Evolutionary conservation across 106 monocot genomes (phyloP).

Genomic region (Apostasia shenzhenica): DNA sequence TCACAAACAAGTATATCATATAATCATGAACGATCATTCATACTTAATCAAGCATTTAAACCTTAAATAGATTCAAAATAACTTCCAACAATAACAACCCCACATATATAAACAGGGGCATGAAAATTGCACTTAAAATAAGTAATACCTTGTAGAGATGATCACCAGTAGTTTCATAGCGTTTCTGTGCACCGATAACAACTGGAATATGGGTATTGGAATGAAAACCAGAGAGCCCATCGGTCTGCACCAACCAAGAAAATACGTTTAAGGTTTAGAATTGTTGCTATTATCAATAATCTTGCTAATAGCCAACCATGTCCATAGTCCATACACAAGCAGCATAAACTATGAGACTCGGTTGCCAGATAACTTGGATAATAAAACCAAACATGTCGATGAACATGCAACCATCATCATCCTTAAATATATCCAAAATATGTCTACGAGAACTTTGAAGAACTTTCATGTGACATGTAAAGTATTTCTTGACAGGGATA

Average conservation of each 20-base stretch:
- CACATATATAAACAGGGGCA: too few species aligned
- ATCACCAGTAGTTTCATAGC: constrained; percentile 91
- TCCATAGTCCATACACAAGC: neutral
- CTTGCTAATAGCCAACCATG: neutral
- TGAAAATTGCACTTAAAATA: neutral
- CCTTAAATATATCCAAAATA: neutral
- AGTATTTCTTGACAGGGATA: too few species aligned
- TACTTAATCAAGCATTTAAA: too few species aligned
- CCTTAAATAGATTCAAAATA: too few species aligned
- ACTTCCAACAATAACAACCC: too few species aligned
- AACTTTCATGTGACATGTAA: too few species aligned
- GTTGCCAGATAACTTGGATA: too few species aligned
- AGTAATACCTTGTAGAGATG: constrained; percentile 77
- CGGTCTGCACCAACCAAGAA: constrained; percentile 47
- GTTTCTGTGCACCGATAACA: constrained; percentile 81
- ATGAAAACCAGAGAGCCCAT: constrained; percentile 87
- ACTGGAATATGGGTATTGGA: constrained; percentile 92
- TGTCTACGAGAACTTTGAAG: too few species aligned
- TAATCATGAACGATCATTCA: too few species aligned
- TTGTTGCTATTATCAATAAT: neutral
- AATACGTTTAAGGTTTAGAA: neutral
- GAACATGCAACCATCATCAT: neutral
- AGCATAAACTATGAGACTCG: too few species aligned
- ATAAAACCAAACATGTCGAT: too few species aligned
- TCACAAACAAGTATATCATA: too few species aligned